phyloP scores from a whole-genome alignment of 2,329 filamentous ascomycete species.

The Aspergillus niger region DNA sequence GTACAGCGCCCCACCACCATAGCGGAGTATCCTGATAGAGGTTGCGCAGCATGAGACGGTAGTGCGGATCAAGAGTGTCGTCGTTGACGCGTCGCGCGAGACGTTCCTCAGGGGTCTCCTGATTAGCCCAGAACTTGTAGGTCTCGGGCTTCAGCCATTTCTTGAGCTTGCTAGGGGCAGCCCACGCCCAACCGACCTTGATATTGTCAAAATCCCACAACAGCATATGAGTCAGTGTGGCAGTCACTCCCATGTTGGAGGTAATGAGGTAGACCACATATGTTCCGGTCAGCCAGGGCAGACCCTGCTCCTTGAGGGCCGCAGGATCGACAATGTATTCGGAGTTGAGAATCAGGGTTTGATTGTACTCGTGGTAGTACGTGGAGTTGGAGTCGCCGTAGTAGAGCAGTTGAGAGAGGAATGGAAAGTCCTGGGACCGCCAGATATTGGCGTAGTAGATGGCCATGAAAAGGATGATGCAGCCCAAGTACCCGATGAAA shows the following conservation, averaged over 20 bases:
- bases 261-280: conserved; percentile 8
- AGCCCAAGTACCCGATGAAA: conserved; percentile 4
- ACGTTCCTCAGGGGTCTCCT: conserved; percentile 4
- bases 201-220: conserved; percentile 4
- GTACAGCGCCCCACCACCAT: conserved; percentile 4
- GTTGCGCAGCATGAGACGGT: conserved; percentile 5
- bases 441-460: conserved; percentile 9
- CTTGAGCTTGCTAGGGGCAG: conserved; percentile 4
- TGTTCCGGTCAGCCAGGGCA: conserved; percentile 8
- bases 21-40: conserved; percentile 2
- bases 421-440: conserved; percentile 6
- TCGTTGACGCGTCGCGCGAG: conserved; percentile 4
- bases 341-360: conserved; percentile 1
- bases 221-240: conserved; percentile 6
- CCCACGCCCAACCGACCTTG: conserved; percentile 6
- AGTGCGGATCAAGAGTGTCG: not conserved
- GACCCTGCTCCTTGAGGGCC: conserved; percentile 5
- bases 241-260: conserved; percentile 7
- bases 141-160: conserved; percentile 7
- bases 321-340: conserved; percentile 1
- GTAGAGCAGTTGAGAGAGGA: conserved; percentile 6
- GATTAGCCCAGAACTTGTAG: conserved; percentile 3
- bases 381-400: conserved; percentile 11
- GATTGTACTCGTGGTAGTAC: conserved; percentile 4
- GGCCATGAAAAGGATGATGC: conserved; percentile 7